A percentile compares a stretch with the other conserved stretches of the same genome.
Conservation (phyloP, 2,329 filamentous ascomycete species). For the Alternaria angustiovoidea region DNA sequence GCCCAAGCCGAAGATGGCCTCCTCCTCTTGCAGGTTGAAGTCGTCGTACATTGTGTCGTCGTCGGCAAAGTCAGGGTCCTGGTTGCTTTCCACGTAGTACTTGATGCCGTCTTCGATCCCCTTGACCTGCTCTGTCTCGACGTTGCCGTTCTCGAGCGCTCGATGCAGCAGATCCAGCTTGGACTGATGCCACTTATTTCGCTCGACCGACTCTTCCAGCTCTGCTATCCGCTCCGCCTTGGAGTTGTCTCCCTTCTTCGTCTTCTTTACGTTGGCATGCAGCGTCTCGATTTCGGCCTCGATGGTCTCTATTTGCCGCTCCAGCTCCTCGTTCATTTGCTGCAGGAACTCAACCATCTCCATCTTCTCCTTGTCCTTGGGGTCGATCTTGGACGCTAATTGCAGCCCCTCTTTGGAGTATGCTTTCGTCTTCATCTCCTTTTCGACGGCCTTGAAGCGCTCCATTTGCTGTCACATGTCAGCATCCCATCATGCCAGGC, state of each 20-base stretch:
- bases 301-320: slow-evolving; percentile 89
- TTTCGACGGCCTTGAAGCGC: slow-evolving; percentile 99
- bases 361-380: slow-evolving; percentile 94
- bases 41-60: slow-evolving; percentile 97
- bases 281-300: slow-evolving; percentile 90
- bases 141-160: slow-evolving; percentile 88
- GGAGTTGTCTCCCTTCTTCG: slow-evolving; percentile 78
- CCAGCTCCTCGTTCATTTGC: slow-evolving; percentile 88
- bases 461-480: slow-evolving; percentile 85
- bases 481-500: slow-evolving; percentile 32
- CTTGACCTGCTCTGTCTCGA: slow-evolving; percentile 86
- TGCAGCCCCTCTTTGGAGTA: slow-evolving; percentile 98
- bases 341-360: slow-evolving; percentile 88
- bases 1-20: slow-evolving; percentile 82
- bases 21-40: slow-evolving; percentile 89
- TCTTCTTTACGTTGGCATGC: slow-evolving; percentile 91
- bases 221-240: slow-evolving; percentile 90
- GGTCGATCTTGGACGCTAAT: slow-evolving; percentile 90
- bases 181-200: slow-evolving; percentile 94
- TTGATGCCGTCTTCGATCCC: slow-evolving; percentile 91
- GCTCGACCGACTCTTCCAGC: slow-evolving; percentile 83
- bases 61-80: slow-evolving; percentile 88
- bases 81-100: slow-evolving; percentile 92
- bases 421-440: slow-evolving; percentile 99
- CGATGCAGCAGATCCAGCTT: slow-evolving; percentile 91